Base-by-base conservation (phyloP, 1,139 yeast species). In the Yamadazyma jaroonii region DNA sequence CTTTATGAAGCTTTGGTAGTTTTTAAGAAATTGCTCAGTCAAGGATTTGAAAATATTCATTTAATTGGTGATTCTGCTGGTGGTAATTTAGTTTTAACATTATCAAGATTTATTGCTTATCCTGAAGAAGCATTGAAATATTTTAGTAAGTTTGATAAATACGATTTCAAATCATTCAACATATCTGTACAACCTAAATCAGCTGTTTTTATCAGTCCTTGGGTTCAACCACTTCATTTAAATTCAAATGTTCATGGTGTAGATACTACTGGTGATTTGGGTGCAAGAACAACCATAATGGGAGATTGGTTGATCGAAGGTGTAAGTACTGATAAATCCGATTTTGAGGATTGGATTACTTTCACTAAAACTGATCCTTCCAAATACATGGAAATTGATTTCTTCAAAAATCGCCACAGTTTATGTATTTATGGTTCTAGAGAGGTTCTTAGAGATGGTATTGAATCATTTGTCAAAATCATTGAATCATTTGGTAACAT, bases 61-160 rank as follows among this genome's bases (percentile, higher is more conserved):
- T 43, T 72, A 4, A 40, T 67, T 30, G 79, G 77, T 6, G 79
- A 72, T 45, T 72, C 78, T 3, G 72, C 74, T 22, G 79, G 79
- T 10, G 73, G 61, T 3, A 72, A 72, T 47, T 51, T 71, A 46
- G 55, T 62, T 6, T 44, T 65, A 12, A 56, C 63, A 4, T 31
- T 68, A 11, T 48, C 59, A n/a, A 57, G 72, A 38, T 62, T 56
- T 39, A 47, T 59, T 26, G 59, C 64, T n/a, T 54, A 61, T 36
- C 62, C 67, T 1, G 62, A 61, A 27, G 62, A 62, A 40, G 53
- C 61, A 2, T 36, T 44, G 12, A 37, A 36, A 11, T 58, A 54
- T 21, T 61, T 59, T 32, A 52, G 50, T 30, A 32, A 35, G 29
- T 44, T 42, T 28, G 17, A 32, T 3, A 32, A 41, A 7, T 42